Evolutionary conservation across 2,329 filamentous ascomycete species (phyloP).

Genomic region (Colletotrichum chlorophyti): DNA sequence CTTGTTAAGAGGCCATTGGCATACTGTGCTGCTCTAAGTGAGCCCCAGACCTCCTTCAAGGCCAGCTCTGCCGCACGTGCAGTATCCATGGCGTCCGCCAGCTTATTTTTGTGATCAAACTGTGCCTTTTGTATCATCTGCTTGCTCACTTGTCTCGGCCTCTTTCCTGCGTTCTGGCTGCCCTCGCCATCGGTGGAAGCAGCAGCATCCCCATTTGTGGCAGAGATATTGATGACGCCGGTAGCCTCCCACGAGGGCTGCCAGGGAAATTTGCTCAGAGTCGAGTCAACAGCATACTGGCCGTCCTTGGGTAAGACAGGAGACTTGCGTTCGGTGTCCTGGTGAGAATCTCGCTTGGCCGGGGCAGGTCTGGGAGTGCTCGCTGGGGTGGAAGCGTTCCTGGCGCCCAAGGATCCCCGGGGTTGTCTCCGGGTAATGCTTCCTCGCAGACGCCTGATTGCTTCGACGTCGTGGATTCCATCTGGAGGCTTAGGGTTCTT

Average conservation of each 20-base stretch:
- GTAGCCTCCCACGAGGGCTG: slow-evolving; percentile 77
- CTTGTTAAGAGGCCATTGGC: slow-evolving; percentile 35
- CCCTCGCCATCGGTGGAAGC: slow-evolving; percentile 33
- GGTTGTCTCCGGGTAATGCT: slow-evolving; percentile 87
- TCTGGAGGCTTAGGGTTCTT: slow-evolving; percentile 90
- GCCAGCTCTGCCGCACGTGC: slow-evolving; percentile 85
- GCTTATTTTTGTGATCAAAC: slow-evolving; percentile 67
- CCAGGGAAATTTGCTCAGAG: slow-evolving; percentile 60
- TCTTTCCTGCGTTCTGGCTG: slow-evolving; percentile 42
- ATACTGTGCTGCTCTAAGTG: slow-evolving; percentile 83
- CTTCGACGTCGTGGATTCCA: slow-evolving; percentile 88
- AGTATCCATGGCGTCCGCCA: slow-evolving; percentile 77
- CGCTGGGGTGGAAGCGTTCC: slow-evolving; percentile 66
- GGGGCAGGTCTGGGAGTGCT: slow-evolving; percentile 53
- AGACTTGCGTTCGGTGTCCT: slow-evolving; percentile 44
- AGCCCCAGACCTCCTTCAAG: slow-evolving; percentile 80
- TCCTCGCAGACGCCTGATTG: slow-evolving; percentile 83
- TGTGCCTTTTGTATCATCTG: slow-evolving; percentile 65
- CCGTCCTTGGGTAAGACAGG: slow-evolving; percentile 50
- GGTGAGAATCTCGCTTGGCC: slow-evolving; percentile 36
- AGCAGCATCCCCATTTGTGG: slow-evolving; percentile 33
- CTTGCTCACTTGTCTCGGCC: slow-evolving; percentile 53
- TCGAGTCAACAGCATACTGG: slow-evolving; percentile 50
- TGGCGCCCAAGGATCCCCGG: slow-evolving; percentile 66
- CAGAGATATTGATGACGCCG: slow-evolving; percentile 76